phyloP scores from a whole-genome alignment of 2,329 filamentous ascomycete species.

The Endoconidiophora laricicola region DNA sequence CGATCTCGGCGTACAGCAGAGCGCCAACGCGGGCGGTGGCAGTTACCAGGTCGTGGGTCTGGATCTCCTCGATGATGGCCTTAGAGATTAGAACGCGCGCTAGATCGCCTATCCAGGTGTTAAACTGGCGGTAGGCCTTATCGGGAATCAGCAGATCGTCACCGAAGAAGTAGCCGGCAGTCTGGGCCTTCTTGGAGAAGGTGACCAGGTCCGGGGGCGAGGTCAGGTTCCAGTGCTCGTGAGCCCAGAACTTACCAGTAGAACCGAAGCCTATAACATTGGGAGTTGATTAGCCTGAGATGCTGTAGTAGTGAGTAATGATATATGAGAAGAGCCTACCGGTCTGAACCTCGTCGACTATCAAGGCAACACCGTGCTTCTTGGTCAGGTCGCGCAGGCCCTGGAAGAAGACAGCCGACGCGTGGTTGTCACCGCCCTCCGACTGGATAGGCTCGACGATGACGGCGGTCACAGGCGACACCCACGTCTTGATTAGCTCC shows the following conservation, averaged over 20 bases:
- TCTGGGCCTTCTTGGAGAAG: conserved; percentile 90
- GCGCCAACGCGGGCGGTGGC: conserved; percentile 56
- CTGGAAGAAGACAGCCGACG: conserved; percentile 71
- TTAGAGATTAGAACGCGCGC: conserved; percentile 72
- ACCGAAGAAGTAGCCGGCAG: conserved; percentile 81
- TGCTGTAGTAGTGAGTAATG: not conserved
- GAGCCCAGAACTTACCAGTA: conserved; percentile 90
- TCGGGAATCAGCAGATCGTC: conserved; percentile 68
- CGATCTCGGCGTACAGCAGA: conserved; percentile 50
- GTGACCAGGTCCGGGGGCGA: conserved; percentile 83
- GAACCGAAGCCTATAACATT: conserved; percentile 50
- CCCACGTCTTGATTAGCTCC: conserved; percentile 61
- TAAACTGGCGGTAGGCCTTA: conserved; percentile 91
- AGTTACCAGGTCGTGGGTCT: conserved; percentile 58
- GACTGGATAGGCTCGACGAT: conserved; percentile 85
- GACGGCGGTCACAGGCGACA: conserved; percentile 63
- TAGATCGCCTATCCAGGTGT: conserved; percentile 94
- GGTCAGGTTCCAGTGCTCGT: conserved; percentile 79
- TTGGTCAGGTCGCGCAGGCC: conserved; percentile 65
- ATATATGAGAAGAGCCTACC: conserved; percentile 20
- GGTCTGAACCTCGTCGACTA: conserved; percentile 89
- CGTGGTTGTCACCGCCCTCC: conserved; percentile 90
- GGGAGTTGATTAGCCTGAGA: not conserved
- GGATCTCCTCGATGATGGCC: conserved; percentile 67
- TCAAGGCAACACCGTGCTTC: conserved; percentile 64